Evolutionary conservation across 202 grass and related monocot species (phyloP), one percentile per base, ranked within the genome.

Genomic region (Setaria viridis): DNA sequence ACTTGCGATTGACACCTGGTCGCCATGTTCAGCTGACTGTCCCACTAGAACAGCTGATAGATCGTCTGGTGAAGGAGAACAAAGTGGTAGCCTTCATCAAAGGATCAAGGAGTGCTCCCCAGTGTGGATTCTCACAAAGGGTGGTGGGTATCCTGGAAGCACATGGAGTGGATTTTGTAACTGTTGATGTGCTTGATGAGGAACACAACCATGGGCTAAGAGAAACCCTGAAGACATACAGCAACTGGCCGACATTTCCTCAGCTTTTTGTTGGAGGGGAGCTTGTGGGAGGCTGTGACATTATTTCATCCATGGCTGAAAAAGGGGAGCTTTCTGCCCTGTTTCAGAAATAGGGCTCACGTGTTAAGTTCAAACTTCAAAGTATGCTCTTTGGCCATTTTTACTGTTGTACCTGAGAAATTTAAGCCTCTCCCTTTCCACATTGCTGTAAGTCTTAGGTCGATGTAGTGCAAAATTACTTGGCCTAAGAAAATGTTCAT

Each of bases 51-150:
- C 78, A 92, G 47, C 57, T 99, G 56, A 92, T 99, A 49, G 90
- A 99, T 67, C 88, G 74, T 37, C 70, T 99, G 56, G 96, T 95
- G 68, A 99, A 95, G 89, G 96, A 99, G 57, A 91, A 94, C 46
- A 95, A 94, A 84, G 93, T 99, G 5, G 96, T 99, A 19, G 96
- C 93, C 62, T 99, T 99, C 91, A 95, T 99, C 84, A 99, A 96
- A 87, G 96, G 96, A 67, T 99, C 93, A 56, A 89, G 93, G 70
- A 92, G 90, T 12, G 93, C 95, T 33, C 95, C 96, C 1, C 96
- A 94, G 46, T 98, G 93, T 15, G 93, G 93, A 49, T 95, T 99
- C 85, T 99, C 96, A 0, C 93, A 99, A 50, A 94, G 87, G 77
- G 93, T 99, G 15, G 88, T 99, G n/a, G 91, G 91, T 9, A 95